Evolutionary conservation across 2,329 filamentous ascomycete genomes (phyloP), one percentile per base, ranked within the genome.

Genomic region (Colletotrichum somersetense): DNA sequence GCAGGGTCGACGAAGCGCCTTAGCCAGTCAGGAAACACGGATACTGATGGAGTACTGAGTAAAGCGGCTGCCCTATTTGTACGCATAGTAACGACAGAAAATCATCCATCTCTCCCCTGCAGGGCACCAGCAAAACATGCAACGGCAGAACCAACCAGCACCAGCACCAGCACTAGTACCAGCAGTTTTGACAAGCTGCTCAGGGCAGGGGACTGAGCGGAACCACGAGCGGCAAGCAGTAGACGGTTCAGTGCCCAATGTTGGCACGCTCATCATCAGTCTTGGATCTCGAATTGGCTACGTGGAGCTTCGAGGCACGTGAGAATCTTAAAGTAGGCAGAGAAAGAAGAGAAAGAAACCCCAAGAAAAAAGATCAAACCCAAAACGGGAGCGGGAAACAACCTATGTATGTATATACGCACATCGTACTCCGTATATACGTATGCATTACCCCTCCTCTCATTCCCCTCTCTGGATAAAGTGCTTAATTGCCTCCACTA

Each of bases 21-120:
- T 40, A 23, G 40, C 65, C 48, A 62, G 58, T 67, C 12, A 67
- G 63, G 23, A 26, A 35, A 57, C 52, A n/a, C 30, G 20, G 30
- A 66, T 66, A 58, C 40, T 38, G 30, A 48, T n/a, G 38, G 46
- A 35, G 10, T 38, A 38, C 26, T 20, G 4, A 30, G 48, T 23
- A 65, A 64, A 44, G 35, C 53, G 62, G 14, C 33, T 23, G 7
- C 42, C 42, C 16, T 18, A 44, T 7, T 5, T 14, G 38, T 40
- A 40, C 42, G 26, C n/a, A 20, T 48, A 38, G 33, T 44, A 52
- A 66, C n/a, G 64, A 44, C 64, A 59, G 64, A 59, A 59, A 59
- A 30, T 44, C n/a, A n/a, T 38, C 33, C 40, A 48, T 46, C 26
- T 30, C 26, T 61, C 57, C n/a, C 35, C 11, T 1, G 38, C 38